These are phyloP conservation scores for Fraxinus baroniana DNA, from an alignment of 305 asterid genomes.

Conservation along the genomic window DNA sequence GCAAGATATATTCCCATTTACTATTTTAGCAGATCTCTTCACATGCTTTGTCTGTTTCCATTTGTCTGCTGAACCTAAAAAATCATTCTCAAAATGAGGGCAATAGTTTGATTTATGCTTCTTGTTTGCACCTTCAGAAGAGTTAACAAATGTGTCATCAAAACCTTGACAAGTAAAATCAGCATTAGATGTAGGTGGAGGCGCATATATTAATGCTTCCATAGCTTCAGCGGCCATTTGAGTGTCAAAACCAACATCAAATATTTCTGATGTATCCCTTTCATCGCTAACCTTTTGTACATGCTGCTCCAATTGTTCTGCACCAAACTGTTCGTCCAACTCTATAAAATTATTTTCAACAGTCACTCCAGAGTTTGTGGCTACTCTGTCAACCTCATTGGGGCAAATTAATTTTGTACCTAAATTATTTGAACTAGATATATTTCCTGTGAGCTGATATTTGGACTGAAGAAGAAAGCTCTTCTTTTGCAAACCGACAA, in stretches of 20 bases:
- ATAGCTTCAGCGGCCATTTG: constrained; percentile 94
- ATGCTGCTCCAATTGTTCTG: constrained; percentile 24
- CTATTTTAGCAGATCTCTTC: constrained; percentile 25
- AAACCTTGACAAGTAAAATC: constrained; percentile 33
- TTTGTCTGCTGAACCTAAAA: constrained; percentile 38
- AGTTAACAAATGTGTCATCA: constrained; percentile 18
- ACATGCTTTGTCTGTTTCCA: constrained; percentile 37
- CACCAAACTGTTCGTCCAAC: constrained; percentile 34
- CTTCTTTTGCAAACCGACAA: constrained; percentile 26
- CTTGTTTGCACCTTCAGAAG: constrained; percentile 22
- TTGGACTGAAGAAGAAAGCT: constrained; percentile 30
- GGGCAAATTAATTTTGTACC: constrained; percentile 23
- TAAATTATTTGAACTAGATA: constrained; percentile 9
- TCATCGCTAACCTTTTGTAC: constrained; percentile 32
- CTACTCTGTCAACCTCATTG: constrained; percentile 22
- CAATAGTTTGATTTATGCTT: constrained; percentile 20
- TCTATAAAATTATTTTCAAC: constrained; percentile 30
- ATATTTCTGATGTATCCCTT: constrained; percentile 31
- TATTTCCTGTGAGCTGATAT: constrained; percentile 29
- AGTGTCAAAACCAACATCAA: constrained; percentile 68
- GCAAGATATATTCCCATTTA: constrained; percentile 17
- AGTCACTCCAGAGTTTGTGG: constrained; percentile 21
- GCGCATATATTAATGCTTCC: constrained; percentile 57
- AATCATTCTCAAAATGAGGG: constrained; percentile 26
- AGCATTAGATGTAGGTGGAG: constrained; percentile 36